These are phyloP conservation scores for Bondarzewia mesenterica DNA, from an alignment of 1,284 basidiomycete species.

Conservation along the genomic window DNA sequence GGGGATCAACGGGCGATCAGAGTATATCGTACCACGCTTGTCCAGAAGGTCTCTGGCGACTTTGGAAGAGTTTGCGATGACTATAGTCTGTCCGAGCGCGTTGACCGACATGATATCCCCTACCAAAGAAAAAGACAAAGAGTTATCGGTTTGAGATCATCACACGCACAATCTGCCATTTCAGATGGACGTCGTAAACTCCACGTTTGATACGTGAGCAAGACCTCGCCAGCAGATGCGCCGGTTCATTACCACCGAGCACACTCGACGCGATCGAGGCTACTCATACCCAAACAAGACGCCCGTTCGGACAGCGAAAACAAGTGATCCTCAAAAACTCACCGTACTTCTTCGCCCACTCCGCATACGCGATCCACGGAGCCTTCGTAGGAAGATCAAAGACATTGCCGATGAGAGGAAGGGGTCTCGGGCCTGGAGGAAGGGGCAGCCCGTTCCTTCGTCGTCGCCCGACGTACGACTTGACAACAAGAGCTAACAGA, in stretches of 20 bases:
- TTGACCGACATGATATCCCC: conserved; percentile 1
- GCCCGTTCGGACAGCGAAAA: too few relatives aligned
- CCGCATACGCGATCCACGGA: neutral
- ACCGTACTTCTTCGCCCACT: neutral
- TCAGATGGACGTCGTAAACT: too few relatives aligned
- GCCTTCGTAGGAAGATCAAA: neutral
- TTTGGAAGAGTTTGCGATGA: conserved; percentile 6
- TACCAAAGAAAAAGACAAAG: neutral
- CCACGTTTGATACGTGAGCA: too few relatives aligned
- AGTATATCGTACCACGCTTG: conserved; percentile 8
- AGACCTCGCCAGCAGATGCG: too few relatives aligned
- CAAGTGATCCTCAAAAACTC: too few relatives aligned
- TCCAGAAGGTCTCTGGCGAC: conserved; percentile 9
- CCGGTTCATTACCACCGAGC: too few relatives aligned
- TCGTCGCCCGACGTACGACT: too few relatives aligned
- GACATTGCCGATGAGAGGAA: conserved; percentile 3
- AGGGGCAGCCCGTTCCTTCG: neutral
- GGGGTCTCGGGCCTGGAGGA: neutral
- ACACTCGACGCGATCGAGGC: neutral
- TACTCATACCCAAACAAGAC: neutral
- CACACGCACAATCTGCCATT: neutral
- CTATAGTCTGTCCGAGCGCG: neutral
- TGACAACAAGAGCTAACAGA: too few relatives aligned
- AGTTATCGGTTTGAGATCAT: neutral
- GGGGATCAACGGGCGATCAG: conserved; percentile 1